phyloP scores from a whole-genome alignment of 2,329 filamentous ascomycete genomes.

The Colletotrichum sidae region DNA sequence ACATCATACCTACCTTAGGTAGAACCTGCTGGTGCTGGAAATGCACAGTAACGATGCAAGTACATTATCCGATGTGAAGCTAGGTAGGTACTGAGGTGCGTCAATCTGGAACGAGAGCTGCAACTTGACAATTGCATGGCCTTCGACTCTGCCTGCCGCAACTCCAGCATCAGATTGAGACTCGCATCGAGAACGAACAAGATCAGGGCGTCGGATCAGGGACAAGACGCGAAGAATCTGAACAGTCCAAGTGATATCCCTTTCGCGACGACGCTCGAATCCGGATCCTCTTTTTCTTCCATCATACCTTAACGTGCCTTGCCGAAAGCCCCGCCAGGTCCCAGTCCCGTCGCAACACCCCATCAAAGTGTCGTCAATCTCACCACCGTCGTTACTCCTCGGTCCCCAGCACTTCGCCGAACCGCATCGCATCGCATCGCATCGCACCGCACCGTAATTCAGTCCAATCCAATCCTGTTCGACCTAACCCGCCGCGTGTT shows the following conservation, averaged over 20 bases:
- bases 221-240: too few species aligned
- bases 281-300: slow-evolving; percentile 1
- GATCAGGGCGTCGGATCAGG: too few species aligned
- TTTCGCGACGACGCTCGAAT: neutral
- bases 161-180: too few species aligned
- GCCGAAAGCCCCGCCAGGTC: too few species aligned
- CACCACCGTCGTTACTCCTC: slow-evolving; percentile 4
- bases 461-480: neutral
- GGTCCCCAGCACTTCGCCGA: slow-evolving; percentile 4
- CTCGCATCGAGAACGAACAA: too few species aligned
- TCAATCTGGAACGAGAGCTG: slow-evolving; percentile 22
- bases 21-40: neutral
- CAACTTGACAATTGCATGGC: neutral
- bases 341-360: neutral
- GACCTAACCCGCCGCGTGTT: too few species aligned
- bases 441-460: neutral
- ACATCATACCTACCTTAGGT: neutral
- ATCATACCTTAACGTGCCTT: neutral
- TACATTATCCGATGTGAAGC: too few species aligned
- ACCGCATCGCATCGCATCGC: neutral
- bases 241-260: too few species aligned
- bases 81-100: slow-evolving; percentile 4
- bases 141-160: too few species aligned
- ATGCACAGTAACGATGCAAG: too few species aligned
- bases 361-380: slow-evolving; percentile 28